Evolutionary conservation across 495 filamentous ascomycete genomes (phyloP).

Genomic region (Aspergillus sclerotioniger): DNA sequence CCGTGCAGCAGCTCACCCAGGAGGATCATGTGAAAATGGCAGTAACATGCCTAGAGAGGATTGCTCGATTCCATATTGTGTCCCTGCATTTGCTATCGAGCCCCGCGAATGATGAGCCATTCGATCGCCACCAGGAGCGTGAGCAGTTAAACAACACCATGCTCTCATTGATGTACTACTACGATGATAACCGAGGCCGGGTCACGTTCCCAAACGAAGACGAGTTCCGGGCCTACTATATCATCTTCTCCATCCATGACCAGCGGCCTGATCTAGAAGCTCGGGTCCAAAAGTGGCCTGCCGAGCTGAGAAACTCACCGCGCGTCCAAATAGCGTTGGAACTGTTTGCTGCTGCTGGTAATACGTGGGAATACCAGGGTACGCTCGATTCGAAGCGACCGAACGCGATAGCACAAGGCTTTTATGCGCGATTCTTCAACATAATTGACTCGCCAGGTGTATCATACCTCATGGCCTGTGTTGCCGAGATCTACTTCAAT

Average conservation of each 20-base stretch:
- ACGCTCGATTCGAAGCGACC: conserved; percentile 58
- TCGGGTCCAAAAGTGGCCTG: conserved; percentile 69
- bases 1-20: conserved; percentile 75
- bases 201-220: conserved; percentile 67
- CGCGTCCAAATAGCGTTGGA: conserved; percentile 66
- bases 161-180: conserved; percentile 82
- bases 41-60: conserved; percentile 82
- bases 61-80: conserved; percentile 87
- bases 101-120: conserved; percentile 64
- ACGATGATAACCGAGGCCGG: conserved; percentile 66
- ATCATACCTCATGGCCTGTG: conserved; percentile 90
- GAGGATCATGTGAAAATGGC: conserved; percentile 63
- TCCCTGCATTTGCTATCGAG: conserved; percentile 80
- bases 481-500: conserved; percentile 89
- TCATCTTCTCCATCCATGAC: conserved; percentile 78
- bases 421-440: conserved; percentile 70
- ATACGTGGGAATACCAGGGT: conserved; percentile 60
- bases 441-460: conserved; percentile 66
- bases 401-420: conserved; percentile 59
- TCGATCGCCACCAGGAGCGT: conserved; percentile 82
- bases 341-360: conserved; percentile 65
- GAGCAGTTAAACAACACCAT: conserved; percentile 90
- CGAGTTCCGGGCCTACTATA: conserved; percentile 87
- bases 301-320: conserved; percentile 50
- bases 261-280: conserved; percentile 67